Evolutionary conservation across 495 filamentous ascomycete species (phyloP).

Genomic region (Aspergillus carlsbadensis): DNA sequence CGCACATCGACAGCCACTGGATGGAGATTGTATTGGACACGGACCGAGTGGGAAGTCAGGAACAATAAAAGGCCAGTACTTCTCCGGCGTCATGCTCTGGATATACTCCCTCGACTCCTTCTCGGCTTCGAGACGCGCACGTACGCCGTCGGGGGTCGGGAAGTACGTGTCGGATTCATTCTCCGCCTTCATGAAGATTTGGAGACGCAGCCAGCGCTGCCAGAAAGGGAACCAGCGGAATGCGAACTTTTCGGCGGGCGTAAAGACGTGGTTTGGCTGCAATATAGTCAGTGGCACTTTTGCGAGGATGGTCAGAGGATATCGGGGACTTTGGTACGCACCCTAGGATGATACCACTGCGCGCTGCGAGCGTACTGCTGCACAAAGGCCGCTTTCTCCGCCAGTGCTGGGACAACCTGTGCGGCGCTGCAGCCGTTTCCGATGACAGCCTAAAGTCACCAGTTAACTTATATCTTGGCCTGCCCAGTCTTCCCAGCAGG

Average conservation of each 20-base stretch:
- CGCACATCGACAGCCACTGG: no score
- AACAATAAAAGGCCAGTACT: slow-evolving; percentile 56
- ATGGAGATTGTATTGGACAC: neutral
- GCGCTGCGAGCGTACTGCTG: slow-evolving; percentile 55
- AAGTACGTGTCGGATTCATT: no score
- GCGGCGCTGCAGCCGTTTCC: slow-evolving; percentile 51
- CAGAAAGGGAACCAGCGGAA: slow-evolving; percentile 36
- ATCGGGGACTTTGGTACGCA: slow-evolving; percentile 2
- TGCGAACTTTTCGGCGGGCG: slow-evolving; percentile 31
- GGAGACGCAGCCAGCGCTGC: neutral
- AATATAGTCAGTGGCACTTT: no score
- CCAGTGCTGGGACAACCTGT: slow-evolving; percentile 35
- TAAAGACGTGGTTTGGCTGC: no score
- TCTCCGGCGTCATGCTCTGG: slow-evolving; percentile 43
- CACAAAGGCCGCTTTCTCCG: slow-evolving; percentile 43
- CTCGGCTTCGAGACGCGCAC: no score
- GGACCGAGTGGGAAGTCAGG: slow-evolving; percentile 51
- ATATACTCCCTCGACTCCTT: slow-evolving; percentile 23
- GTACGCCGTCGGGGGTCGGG: no score
- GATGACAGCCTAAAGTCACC: no score
- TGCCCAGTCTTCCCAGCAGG: no score
- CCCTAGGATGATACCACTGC: slow-evolving; percentile 49
- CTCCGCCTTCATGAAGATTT: neutral
- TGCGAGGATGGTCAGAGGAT: no score
- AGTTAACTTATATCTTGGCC: no score